Evolutionary conservation across 345 rosid genomes (phyloP).

Genomic region (Moricandia arvensis): DNA sequence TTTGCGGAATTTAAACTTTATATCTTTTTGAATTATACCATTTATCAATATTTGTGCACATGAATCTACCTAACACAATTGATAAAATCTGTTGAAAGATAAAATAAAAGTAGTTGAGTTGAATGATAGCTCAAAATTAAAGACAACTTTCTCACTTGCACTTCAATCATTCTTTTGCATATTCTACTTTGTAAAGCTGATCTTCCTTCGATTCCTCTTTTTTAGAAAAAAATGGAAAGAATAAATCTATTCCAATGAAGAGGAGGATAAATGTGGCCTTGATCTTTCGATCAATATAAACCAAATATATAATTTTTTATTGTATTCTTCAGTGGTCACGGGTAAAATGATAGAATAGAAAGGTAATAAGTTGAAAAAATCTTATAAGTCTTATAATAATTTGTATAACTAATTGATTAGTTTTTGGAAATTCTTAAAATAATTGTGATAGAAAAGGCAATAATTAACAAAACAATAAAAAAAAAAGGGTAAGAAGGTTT

Average conservation of each 20-base stretch:
- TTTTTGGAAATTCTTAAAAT: neutral
- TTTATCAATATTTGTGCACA: neutral
- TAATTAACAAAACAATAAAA: neutral
- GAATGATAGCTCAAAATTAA: slow-evolving; percentile 33
- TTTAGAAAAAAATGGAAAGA: neutral
- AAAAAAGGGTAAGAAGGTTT: neutral
- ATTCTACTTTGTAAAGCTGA: slow-evolving; percentile 35
- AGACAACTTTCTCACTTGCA: slow-evolving; percentile 39
- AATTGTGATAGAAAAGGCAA: neutral
- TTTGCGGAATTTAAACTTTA: neutral
- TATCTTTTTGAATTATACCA: neutral
- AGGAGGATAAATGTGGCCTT: neutral
- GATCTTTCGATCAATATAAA: neutral
- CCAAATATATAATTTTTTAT: no score
- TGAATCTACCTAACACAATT: slow-evolving; percentile 22
- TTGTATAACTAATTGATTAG: neutral
- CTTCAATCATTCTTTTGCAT: slow-evolving; percentile 37
- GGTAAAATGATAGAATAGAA: no score
- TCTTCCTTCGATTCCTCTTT: slow-evolving; percentile 21
- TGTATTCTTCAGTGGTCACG: no score
- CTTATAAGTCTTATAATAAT: no score
- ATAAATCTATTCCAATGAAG: neutral
- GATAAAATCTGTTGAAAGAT: neutral
- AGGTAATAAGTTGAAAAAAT: no score
- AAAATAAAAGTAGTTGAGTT: slow-evolving; percentile 25